Conservation (phyloP, 495 filamentous ascomycete genomes). For the Pseudomonodictys pantanalensis region DNA sequence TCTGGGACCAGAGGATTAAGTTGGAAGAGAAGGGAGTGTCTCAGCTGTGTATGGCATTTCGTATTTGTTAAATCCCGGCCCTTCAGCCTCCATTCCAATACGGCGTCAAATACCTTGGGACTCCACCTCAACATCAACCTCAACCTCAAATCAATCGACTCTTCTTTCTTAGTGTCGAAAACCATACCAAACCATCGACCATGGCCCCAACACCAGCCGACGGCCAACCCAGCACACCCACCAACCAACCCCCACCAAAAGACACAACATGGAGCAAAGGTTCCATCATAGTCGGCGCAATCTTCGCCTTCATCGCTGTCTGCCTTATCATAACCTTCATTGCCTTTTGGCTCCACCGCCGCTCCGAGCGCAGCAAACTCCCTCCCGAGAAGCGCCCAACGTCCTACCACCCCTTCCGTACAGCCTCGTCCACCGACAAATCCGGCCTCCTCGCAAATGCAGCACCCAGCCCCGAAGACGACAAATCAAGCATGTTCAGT, state of each 20-base stretch:
- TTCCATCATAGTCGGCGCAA: slow-evolving; percentile 16
- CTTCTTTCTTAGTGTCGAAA: not conserved
- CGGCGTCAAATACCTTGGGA: too few species aligned
- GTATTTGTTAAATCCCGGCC: slow-evolving; percentile 23
- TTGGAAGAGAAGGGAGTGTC: not conserved
- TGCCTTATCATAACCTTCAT: slow-evolving; percentile 6
- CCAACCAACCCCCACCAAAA: not conserved
- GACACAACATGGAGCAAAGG: slow-evolving; percentile 4
- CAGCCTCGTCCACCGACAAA: slow-evolving; percentile 1
- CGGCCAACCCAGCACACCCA: not conserved
- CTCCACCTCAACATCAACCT: not conserved
- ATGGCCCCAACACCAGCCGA: slow-evolving; percentile 18
- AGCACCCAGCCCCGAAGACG: slow-evolving; percentile 14
- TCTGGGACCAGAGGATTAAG: not conserved
- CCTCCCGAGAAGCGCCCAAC: slow-evolving; percentile 17
- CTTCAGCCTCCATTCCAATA: too few species aligned
- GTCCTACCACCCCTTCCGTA: slow-evolving; percentile 27
- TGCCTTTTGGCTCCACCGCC: slow-evolving; percentile 8
- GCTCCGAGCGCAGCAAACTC: slow-evolving; percentile 18
- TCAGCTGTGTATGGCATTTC: slow-evolving; percentile 26
- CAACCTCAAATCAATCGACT: not conserved
- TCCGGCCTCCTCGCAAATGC: slow-evolving; percentile 20
- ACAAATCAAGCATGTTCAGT: slow-evolving; percentile 25
- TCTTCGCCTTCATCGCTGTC: slow-evolving; percentile 22
- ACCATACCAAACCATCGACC: not conserved